A percentile compares a stretch with the other conserved stretches of the same genome.
Conservation (phyloP, 176 grass and related monocot genomes). For the Carex pumila region DNA sequence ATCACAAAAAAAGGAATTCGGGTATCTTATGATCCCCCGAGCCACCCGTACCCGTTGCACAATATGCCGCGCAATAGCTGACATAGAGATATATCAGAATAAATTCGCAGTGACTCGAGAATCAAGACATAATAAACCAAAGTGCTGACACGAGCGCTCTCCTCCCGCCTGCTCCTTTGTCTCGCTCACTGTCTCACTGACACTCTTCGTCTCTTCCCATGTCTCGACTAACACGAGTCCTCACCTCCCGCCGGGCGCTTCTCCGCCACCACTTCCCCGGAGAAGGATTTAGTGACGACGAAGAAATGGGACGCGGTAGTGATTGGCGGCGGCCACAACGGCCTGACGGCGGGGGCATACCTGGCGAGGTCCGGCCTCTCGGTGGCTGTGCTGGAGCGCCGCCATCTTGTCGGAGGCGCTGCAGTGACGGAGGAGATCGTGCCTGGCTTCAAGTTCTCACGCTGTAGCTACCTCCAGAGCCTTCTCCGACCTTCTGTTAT, state of each 20-base stretch:
- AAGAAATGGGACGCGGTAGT: constrained; percentile 68
- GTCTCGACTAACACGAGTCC: not conserved
- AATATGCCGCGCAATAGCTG: too few species aligned
- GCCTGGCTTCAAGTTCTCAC: constrained; percentile 82
- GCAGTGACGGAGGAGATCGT: constrained; percentile 77
- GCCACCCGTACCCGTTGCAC: too few species aligned
- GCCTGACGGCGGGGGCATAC: constrained; percentile 87
- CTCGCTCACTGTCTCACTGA: not conserved
- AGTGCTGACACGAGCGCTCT: too few species aligned
- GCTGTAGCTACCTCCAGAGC: constrained; percentile 86
- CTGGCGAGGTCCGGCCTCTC: constrained; percentile 75
- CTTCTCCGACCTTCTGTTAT: constrained; percentile 77
- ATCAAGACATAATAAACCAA: too few species aligned
- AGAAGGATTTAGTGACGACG: not conserved
- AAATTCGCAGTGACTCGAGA: too few species aligned
- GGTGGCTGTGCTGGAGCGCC: constrained; percentile 59
- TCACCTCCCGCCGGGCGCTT: not conserved
- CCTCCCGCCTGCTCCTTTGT: not conserved
- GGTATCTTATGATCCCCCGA: too few species aligned
- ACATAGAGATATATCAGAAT: too few species aligned
- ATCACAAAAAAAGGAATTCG: too few species aligned
- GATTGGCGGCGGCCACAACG: constrained; percentile 91
- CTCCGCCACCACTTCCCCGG: not conserved
- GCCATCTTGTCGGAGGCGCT: constrained; percentile 66
- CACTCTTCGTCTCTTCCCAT: not conserved